Percentiles rank a stretch among this genome's conserved stretches.
Conservation (phyloP, 2,329 filamentous ascomycete species). For the Arachnomyces sp. region DNA sequence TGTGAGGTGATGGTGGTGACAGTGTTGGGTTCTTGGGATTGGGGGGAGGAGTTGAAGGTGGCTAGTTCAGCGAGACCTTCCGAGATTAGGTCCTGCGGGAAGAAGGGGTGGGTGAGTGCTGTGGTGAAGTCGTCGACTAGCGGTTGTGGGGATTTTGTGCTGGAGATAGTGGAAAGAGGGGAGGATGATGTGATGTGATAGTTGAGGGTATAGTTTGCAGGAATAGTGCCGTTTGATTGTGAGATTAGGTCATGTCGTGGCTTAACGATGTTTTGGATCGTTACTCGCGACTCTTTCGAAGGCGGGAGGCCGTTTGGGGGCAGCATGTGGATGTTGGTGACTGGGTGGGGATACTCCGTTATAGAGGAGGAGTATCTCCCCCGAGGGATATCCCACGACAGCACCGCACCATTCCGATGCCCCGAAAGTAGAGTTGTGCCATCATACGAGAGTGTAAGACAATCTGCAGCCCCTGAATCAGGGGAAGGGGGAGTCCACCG, state of each 20-base stretch:
- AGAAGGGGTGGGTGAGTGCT: slow-evolving; percentile 31
- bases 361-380: slow-evolving; percentile 59
- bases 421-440: slow-evolving; percentile 72
- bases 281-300: slow-evolving; percentile 36
- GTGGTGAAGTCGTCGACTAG: slow-evolving; percentile 23
- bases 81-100: slow-evolving; percentile 31
- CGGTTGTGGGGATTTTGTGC: slow-evolving; percentile 4
- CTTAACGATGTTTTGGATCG: slow-evolving; percentile 61
- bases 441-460: slow-evolving; percentile 70
- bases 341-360: slow-evolving; percentile 65
- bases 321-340: slow-evolving; percentile 73
- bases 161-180: slow-evolving; percentile 7
- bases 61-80: slow-evolving; percentile 34
- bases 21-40: slow-evolving; percentile 5
- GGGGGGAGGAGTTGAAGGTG: slow-evolving; percentile 13
- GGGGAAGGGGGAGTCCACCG: slow-evolving; percentile 47
- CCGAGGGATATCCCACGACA: slow-evolving; percentile 70
- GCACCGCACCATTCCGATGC: slow-evolving; percentile 68
- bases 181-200: slow-evolving; percentile 26
- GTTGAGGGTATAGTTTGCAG: slow-evolving; percentile 35
- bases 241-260: slow-evolving; percentile 47
- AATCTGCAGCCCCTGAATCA: slow-evolving; percentile 58
- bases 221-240: slow-evolving; percentile 29
- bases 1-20: slow-evolving; percentile 20
- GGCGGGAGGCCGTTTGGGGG: slow-evolving; percentile 47